These are phyloP conservation scores for Diplogelasinospora grovesii DNA, from an alignment of 495 filamentous ascomycete genomes.

Conservation along the genomic window DNA sequence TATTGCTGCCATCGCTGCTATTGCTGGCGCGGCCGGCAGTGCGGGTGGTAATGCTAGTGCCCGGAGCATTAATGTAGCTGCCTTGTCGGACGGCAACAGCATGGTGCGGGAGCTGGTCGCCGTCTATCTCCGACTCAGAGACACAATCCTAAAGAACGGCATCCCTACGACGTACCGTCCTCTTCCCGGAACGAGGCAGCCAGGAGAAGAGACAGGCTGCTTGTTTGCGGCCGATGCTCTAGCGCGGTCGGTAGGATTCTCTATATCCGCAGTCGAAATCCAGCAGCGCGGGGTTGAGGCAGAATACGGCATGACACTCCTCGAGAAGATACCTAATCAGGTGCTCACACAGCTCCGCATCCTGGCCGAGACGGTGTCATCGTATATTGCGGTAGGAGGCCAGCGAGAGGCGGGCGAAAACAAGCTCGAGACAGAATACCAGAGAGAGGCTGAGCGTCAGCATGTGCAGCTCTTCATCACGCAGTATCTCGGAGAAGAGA, in stretches of 20 bases:
- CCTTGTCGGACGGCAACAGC: slow-evolving; percentile 31
- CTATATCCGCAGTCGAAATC: slow-evolving; percentile 89
- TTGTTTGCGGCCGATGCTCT: slow-evolving; percentile 69
- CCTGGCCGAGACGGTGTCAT: slow-evolving; percentile 77
- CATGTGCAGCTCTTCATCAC: slow-evolving; percentile 68
- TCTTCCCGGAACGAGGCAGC: no score
- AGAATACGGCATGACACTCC: slow-evolving; percentile 62
- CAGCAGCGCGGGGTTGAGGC: slow-evolving; percentile 81
- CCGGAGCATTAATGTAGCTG: no score
- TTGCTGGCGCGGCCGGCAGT: no score
- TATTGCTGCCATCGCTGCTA: not conserved
- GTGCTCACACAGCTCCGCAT: slow-evolving; percentile 84
- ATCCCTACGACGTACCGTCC: no score
- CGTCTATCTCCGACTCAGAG: slow-evolving; percentile 72
- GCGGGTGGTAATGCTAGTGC: no score
- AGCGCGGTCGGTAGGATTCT: slow-evolving; percentile 69
- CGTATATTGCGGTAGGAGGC: slow-evolving; percentile 74
- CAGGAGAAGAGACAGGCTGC: no score
- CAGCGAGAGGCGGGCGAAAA: slow-evolving; percentile 53
- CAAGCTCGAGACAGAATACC: slow-evolving; percentile 59
- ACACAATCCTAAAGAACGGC: slow-evolving; percentile 67
- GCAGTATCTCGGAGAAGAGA: slow-evolving; percentile 38
- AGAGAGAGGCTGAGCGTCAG: slow-evolving; percentile 62
- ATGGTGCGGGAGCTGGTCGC: slow-evolving; percentile 66
- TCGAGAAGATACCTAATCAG: slow-evolving; percentile 81